Evolutionary conservation across 805 yeast genomes (phyloP).

Genomic region (Kurtzmaniella fragi): DNA sequence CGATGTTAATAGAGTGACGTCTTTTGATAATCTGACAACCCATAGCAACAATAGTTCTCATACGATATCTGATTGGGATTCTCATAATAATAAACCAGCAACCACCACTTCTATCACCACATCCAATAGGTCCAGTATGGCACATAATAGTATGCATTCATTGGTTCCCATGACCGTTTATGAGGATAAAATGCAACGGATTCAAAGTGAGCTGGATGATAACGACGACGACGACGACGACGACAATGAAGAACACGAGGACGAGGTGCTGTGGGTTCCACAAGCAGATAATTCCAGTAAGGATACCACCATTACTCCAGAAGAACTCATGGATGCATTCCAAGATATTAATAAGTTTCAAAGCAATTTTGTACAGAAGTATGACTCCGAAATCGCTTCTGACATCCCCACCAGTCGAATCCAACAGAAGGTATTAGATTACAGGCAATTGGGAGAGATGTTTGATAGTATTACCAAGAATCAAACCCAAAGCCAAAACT

Average conservation of each 20-base stretch:
- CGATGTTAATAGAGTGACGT: too few relatives aligned
- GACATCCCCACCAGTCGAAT: slow-evolving; percentile 17
- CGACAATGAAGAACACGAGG: slow-evolving; percentile 4
- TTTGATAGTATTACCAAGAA: neutral
- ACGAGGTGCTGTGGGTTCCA: neutral
- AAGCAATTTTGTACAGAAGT: slow-evolving; percentile 22
- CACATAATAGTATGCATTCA: slow-evolving; percentile 14
- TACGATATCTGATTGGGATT: neutral
- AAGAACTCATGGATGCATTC: slow-evolving; percentile 12
- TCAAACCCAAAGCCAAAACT: neutral
- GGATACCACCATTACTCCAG: neutral
- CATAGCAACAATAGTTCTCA: neutral
- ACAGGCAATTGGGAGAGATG: slow-evolving; percentile 20
- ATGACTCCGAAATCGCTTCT: slow-evolving; percentile 4
- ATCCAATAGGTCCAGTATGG: slow-evolving; percentile 8
- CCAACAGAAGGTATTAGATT: slow-evolving; percentile 31
- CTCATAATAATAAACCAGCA: slow-evolving; percentile 1
- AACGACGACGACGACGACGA: slow-evolving; percentile 10
- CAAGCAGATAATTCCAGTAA: slow-evolving; percentile 4
- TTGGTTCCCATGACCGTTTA: slow-evolving; percentile 9
- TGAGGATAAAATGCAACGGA: neutral
- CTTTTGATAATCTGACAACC: too few relatives aligned
- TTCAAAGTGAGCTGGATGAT: slow-evolving; percentile 21
- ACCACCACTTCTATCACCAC: slow-evolving; percentile 3
- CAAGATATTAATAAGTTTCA: slow-evolving; percentile 28